These are phyloP conservation scores for Talaromyces thailandensis DNA, from an alignment of 495 filamentous ascomycete species.

Conservation along the genomic window DNA sequence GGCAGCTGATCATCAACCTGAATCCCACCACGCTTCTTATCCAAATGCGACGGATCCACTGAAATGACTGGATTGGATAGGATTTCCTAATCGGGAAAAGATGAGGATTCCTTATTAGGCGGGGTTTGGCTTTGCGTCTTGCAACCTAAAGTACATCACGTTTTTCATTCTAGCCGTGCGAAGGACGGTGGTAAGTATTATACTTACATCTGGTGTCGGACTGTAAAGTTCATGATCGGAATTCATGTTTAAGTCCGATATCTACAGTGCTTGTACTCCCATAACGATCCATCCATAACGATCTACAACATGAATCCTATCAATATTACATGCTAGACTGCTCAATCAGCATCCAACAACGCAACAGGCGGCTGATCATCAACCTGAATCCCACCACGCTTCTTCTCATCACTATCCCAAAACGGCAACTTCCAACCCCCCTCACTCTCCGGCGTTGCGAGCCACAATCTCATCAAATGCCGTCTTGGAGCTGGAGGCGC, in stretches of 20 bases:
- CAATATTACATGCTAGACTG: neutral
- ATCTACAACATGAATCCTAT: neutral
- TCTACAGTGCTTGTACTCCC: neutral
- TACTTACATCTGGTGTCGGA: neutral
- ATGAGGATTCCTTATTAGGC: no score
- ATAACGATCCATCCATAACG: no score
- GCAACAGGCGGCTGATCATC: conserved; percentile 61
- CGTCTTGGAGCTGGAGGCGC: conserved; percentile 52
- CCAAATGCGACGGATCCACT: no score
- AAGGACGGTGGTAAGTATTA: neutral
- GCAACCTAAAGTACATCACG: no score
- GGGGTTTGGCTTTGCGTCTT: no score
- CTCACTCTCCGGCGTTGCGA: conserved; percentile 69
- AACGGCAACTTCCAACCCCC: conserved; percentile 83
- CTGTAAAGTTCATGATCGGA: neutral
- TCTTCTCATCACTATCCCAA: conserved; percentile 71
- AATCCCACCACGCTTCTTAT: conserved; percentile 80
- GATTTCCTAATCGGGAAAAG: no score
- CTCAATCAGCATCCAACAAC: conserved; percentile 64
- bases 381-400: conserved; percentile 81
- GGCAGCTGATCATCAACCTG: conserved; percentile 74
- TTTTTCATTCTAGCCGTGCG: no score
- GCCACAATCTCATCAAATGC: conserved; percentile 80
- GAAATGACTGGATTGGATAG: no score
- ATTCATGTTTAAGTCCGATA: neutral